Conservation (phyloP, 768 basidiomycete genomes). For the Boletus tomentosulus region DNA sequence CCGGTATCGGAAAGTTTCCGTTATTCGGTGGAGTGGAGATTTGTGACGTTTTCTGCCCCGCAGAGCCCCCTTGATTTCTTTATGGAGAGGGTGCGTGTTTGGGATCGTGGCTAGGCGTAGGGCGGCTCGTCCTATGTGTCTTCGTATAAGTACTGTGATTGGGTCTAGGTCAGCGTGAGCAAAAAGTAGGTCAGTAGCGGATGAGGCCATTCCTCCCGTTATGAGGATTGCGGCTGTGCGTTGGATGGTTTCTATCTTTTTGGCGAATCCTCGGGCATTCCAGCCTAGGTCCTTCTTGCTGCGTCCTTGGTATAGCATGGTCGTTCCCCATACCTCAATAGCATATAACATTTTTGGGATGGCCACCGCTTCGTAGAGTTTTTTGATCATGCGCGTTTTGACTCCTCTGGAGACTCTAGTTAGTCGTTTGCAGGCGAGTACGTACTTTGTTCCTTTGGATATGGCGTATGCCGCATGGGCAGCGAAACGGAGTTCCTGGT, state of each 20-base stretch:
- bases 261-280: not conserved
- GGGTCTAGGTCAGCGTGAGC: slow-evolving; percentile 16
- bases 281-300: slow-evolving; percentile 7
- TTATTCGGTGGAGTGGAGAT: too few relatives aligned
- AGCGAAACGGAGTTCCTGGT: slow-evolving; percentile 27
- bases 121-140: not conserved
- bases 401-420: slow-evolving; percentile 15
- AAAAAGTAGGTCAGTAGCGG: slow-evolving; percentile 19
- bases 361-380: not conserved
- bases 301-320: not conserved
- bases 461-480: slow-evolving; percentile 11
- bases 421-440: not conserved
- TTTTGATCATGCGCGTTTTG: not conserved
- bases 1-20: too few relatives aligned
- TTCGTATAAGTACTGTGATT: not conserved
- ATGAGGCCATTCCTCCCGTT: slow-evolving; percentile 20
- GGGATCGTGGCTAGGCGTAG: not conserved
- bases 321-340: slow-evolving; percentile 10
- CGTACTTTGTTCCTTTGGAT: slow-evolving; percentile 1
- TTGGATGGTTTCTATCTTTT: slow-evolving; percentile 17
- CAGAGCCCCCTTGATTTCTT: too few relatives aligned
- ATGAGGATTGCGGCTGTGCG: slow-evolving; percentile 15
- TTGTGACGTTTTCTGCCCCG: not conserved
- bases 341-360: slow-evolving; percentile 22
- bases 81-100: not conserved